Conservation (phyloP, 2,329 filamentous ascomycete genomes). For the Thelonectria discophora region DNA sequence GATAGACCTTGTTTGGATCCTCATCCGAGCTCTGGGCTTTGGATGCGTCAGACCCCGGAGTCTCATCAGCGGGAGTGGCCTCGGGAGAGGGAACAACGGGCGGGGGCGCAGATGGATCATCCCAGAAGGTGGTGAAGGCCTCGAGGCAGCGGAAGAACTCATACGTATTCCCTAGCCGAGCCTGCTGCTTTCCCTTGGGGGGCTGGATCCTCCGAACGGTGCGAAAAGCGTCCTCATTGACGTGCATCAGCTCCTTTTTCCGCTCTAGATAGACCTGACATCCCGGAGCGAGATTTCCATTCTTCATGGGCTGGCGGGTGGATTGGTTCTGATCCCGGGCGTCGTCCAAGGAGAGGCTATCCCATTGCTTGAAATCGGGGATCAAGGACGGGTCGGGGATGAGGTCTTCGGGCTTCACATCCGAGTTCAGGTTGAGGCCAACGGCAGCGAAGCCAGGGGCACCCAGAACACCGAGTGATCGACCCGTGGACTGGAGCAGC, state of each 20-base stretch:
- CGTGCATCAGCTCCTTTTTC: constrained; percentile 62
- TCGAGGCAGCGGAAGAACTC: constrained; percentile 73
- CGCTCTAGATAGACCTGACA: constrained; percentile 67
- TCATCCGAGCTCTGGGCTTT: constrained; percentile 29
- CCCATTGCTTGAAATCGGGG: constrained; percentile 64
- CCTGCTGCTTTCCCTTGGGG: constrained; percentile 61
- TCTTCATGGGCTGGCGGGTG: constrained; percentile 60
- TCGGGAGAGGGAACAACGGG: constrained; percentile 48
- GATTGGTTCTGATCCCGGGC: constrained; percentile 58
- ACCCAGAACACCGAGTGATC: constrained; percentile 51
- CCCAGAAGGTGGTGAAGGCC: constrained; percentile 67
- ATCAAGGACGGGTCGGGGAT: constrained; percentile 63
- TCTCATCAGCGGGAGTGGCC: constrained; percentile 25
- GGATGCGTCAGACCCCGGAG: constrained; percentile 15
- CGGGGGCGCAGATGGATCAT: constrained; percentile 61
- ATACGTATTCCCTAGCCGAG: constrained; percentile 69
- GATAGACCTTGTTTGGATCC: constrained; percentile 36
- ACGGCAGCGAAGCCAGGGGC: constrained; percentile 64
- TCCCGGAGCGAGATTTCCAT: constrained; percentile 64
- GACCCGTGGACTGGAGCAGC: constrained; percentile 63
- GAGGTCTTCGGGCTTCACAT: constrained; percentile 59
- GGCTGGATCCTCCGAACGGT: constrained; percentile 67
- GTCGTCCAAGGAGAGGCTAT: constrained; percentile 58
- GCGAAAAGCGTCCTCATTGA: constrained; percentile 68
- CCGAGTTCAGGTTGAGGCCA: constrained; percentile 62